Conservation (phyloP, 352 stramenopile species). For the Elongisporangium undulatum region DNA sequence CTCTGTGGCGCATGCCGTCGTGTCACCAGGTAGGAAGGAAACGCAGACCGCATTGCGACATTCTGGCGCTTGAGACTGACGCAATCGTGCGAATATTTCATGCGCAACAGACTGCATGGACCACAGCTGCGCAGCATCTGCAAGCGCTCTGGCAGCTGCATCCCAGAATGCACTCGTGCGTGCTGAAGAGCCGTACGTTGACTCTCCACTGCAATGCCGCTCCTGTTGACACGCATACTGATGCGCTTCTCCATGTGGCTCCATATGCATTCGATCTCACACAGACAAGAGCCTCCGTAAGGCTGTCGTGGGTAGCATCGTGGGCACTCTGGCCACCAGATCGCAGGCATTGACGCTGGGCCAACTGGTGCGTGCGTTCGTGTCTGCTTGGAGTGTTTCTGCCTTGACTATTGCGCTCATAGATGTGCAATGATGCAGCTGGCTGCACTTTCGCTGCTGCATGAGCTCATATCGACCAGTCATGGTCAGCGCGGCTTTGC, state of each 20-base stretch:
- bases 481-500: slow-evolving; percentile 19
- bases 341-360: slow-evolving; percentile 5
- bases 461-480: slow-evolving; percentile 18
- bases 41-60: not conserved
- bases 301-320: slow-evolving; percentile 7
- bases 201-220: not conserved
- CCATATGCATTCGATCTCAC: not conserved
- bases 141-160: slow-evolving; percentile 21
- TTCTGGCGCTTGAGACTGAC: not conserved
- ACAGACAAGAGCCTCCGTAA: slow-evolving; percentile 12
- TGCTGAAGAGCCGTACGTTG: slow-evolving; percentile 12
- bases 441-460: slow-evolving; percentile 9
- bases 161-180: slow-evolving; percentile 4
- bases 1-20: slow-evolving; percentile 15
- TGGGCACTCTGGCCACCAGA: not conserved
- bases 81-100: not conserved
- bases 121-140: not conserved
- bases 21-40: not conserved
- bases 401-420: not conserved
- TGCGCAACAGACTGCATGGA: not conserved
- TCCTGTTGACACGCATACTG: not conserved
- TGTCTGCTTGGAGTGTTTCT: too few relatives aligned
- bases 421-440: not conserved
- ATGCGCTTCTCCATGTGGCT: not conserved
- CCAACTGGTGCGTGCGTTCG: slow-evolving; percentile 7